phyloP scores from a whole-genome alignment of 441 rosid species.

The Francoa sonchifolia region DNA sequence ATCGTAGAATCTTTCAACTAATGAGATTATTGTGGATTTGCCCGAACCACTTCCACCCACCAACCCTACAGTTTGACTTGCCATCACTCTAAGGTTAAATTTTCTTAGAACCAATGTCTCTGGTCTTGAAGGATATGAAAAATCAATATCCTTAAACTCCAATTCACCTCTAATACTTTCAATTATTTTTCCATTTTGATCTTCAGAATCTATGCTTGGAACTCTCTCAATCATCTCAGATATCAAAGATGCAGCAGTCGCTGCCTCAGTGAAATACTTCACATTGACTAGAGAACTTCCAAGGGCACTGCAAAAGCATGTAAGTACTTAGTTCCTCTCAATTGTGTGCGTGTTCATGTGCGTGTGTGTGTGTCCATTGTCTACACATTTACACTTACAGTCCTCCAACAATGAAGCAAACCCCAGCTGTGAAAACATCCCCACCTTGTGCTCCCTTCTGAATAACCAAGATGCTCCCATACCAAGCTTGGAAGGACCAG shows the following conservation, averaged over 20 bases:
- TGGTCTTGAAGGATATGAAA: constrained; percentile 27
- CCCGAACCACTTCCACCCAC: constrained; percentile 30
- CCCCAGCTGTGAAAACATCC: constrained; percentile 10
- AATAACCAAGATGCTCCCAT: constrained; percentile 15
- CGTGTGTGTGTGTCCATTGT: too few relatives aligned
- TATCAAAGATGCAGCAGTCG: constrained; percentile 9
- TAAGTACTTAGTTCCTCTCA: too few relatives aligned
- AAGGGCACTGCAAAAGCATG: constrained; percentile 9
- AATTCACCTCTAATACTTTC: constrained; percentile 21
- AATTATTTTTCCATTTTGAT: constrained; percentile 9
- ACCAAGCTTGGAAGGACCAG: constrained; percentile 18
- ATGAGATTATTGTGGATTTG: constrained; percentile 24
- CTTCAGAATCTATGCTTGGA: constrained; percentile 7
- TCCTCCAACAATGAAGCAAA: constrained; percentile 7
- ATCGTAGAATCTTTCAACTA: constrained; percentile 30
- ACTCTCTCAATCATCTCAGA: constrained; percentile 16
- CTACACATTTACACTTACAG: constrained; percentile 5
- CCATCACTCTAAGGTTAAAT: constrained; percentile 20
- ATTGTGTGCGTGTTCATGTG: too few relatives aligned
- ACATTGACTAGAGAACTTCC: constrained; percentile 11
- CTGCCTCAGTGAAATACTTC: constrained; percentile 15
- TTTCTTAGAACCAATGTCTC: constrained; percentile 17
- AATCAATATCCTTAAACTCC: constrained; percentile 21
- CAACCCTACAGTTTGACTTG: constrained; percentile 19
- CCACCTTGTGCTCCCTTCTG: constrained; percentile 12